Evolutionary conservation across 805 yeast genomes (phyloP), one percentile per base, ranked within the genome.

Genomic region (Candida multigemmis): DNA sequence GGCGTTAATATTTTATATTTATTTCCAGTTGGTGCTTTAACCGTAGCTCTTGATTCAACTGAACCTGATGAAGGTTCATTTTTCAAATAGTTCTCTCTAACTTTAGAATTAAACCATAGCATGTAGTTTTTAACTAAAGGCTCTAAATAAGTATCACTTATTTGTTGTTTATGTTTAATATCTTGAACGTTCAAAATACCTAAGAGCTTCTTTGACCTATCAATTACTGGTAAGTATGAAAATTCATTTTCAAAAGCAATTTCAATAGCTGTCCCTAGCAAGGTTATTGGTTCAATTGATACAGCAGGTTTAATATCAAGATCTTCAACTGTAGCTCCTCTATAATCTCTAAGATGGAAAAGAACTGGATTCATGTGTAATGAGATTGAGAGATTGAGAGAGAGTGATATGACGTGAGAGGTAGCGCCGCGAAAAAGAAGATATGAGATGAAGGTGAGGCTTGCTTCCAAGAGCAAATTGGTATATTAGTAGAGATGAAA

Each of bases 311-410:
- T 65, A 25, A 71, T 60, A 42, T 72, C 75, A 33, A 73, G 58
- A 38, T 73, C 79, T 42, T 73, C 78, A 5, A 73, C 63, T 2
- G 74, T 68, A 8, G 78, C 77, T 0, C 68, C 68, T 10, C 67
- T 46, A 37, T 61, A 61, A 42, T 61, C 67, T 23, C 53, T 39
- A 14, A 38, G 38, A 26, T 48, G 55, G 37, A 57, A 56, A 17
- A 49, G 37, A 1, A 31, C 31, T 19, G 37, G 37, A 18, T 31
- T 35, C n/a, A n/a, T n/a, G n/a, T n/a, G n/a, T n/a, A n/a, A n/a
- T n/a, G n/a, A n/a, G n/a, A n/a, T n/a, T n/a, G n/a, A n/a, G n/a
- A n/a, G n/a, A n/a, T n/a, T n/a, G n/a, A n/a, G n/a, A n/a, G n/a
- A n/a, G n/a, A n/a, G n/a, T n/a, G n/a, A n/a, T n/a, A n/a, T n/a